A percentile compares a stretch with the other conserved stretches of the same genome.
Evolutionary conservation across 768 basidiomycete species (phyloP).

Genomic region (Tulasnella sp.): DNA sequence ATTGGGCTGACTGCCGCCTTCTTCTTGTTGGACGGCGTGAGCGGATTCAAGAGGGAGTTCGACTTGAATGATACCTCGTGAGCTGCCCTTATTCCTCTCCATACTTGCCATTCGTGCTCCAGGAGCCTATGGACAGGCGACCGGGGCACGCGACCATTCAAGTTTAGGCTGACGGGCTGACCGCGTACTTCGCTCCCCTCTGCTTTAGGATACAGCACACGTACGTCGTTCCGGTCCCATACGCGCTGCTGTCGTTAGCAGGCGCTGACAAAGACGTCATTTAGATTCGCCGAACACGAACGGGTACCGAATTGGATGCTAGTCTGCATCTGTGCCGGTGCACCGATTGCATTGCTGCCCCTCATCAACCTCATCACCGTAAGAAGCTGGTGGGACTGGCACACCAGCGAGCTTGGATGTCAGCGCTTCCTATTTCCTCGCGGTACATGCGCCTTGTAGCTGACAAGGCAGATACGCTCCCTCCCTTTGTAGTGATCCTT

Average conservation of each 20-base stretch:
- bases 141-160: conserved; percentile 5
- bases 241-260: neutral
- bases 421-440: neutral
- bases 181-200: conserved; percentile 30
- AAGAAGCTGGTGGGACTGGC: conserved; percentile 82
- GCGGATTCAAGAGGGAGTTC: conserved; percentile 74
- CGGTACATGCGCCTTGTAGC: neutral
- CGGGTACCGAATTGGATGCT: conserved; percentile 56
- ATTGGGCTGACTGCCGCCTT: conserved; percentile 38
- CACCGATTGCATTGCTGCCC: conserved; percentile 67
- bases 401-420: conserved; percentile 43
- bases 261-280: neutral
- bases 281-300: conserved; percentile 67
- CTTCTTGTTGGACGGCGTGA: conserved; percentile 56
- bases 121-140: neutral
- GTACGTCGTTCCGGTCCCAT: neutral
- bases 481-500: conserved; percentile 46
- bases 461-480: neutral
- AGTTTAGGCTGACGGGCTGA: neutral
- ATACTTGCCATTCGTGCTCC: neutral
- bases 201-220: conserved; percentile 22
- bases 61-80: conserved; percentile 76
- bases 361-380: conserved; percentile 65
- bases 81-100: conserved; percentile 31
- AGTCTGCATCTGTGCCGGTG: conserved; percentile 46